These are phyloP conservation scores for Volutella citrinella DNA, from an alignment of 2,329 filamentous ascomycete species.

Conservation along the genomic window DNA sequence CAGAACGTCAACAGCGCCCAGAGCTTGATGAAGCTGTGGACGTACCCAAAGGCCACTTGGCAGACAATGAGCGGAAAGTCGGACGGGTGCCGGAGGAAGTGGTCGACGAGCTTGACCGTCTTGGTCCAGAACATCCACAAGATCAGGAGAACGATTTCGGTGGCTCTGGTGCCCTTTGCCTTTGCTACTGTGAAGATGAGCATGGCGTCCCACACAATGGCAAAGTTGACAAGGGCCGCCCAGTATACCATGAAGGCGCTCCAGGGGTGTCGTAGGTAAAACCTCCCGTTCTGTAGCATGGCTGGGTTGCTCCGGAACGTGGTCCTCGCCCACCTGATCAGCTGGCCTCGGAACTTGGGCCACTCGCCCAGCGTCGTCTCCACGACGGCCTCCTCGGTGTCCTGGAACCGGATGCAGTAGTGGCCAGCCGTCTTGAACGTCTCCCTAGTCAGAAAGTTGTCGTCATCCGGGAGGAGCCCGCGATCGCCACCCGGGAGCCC, in stretches of 20 bases:
- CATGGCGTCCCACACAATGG: constrained; percentile 47
- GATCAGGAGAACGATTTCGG: constrained; percentile 15
- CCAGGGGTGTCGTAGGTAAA: constrained; percentile 34
- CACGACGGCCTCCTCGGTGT: constrained; percentile 43
- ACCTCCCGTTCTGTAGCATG: constrained; percentile 42
- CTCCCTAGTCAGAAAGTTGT: constrained; percentile 59
- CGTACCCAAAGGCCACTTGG: constrained; percentile 54
- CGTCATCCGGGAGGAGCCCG: constrained; percentile 51
- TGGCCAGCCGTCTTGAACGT: constrained; percentile 44
- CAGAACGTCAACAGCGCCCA: constrained; percentile 53
- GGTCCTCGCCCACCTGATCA: constrained; percentile 55
- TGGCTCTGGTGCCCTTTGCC: neutral
- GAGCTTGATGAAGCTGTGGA: constrained; percentile 56
- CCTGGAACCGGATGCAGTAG: constrained; percentile 56
- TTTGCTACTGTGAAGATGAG: constrained; percentile 33
- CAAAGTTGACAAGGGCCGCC: constrained; percentile 52
- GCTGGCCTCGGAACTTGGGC: constrained; percentile 50
- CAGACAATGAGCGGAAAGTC: constrained; percentile 50
- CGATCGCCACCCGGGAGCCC: constrained; percentile 28
- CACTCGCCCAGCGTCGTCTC: constrained; percentile 51
- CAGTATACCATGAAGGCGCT: constrained; percentile 55
- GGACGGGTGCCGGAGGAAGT: constrained; percentile 47
- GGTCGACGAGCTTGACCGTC: constrained; percentile 52
- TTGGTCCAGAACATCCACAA: constrained; percentile 55
- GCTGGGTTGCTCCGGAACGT: constrained; percentile 55